These are phyloP conservation scores for Xanthoconium purpureum DNA, from an alignment of 768 basidiomycete species.

Conservation along the genomic window DNA sequence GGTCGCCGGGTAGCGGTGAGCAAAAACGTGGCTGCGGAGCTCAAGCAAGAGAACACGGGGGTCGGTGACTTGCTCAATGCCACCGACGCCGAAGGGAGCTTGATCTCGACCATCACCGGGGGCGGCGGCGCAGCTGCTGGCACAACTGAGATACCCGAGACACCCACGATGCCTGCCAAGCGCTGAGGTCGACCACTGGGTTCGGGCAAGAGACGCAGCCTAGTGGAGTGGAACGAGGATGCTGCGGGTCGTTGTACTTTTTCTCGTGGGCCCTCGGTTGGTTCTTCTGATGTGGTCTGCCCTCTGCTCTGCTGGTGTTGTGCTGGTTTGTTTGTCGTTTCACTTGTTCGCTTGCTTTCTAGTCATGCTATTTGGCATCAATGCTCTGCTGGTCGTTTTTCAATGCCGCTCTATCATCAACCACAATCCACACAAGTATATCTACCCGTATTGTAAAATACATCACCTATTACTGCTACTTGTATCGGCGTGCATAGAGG, in stretches of 20 bases:
- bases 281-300: too few relatives aligned
- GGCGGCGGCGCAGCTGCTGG: background rate
- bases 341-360: background rate
- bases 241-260: constrained; percentile 81
- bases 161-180: background rate
- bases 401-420: background rate
- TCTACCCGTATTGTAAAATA: constrained; percentile 15
- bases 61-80: constrained; percentile 38
- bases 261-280: constrained; percentile 62
- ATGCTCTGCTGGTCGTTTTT: background rate
- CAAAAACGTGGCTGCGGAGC: constrained; percentile 36
- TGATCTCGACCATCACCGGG: constrained; percentile 26
- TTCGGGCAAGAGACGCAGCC: constrained; percentile 16
- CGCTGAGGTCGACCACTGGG: constrained; percentile 23
- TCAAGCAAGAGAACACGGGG: constrained; percentile 12
- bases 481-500: constrained; percentile 11
- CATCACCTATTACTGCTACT: constrained; percentile 13
- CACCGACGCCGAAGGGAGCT: constrained; percentile 36
- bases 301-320: too few relatives aligned
- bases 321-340: background rate
- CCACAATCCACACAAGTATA: background rate
- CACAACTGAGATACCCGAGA: background rate
- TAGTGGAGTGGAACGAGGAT: constrained; percentile 1
- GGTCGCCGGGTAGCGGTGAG: constrained; percentile 46
- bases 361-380: too few relatives aligned